A percentile compares a stretch with the other conserved stretches of the same genome.
phyloP scores from a whole-genome alignment of 805 yeast genomes.

The Suhomyces faveliae region DNA sequence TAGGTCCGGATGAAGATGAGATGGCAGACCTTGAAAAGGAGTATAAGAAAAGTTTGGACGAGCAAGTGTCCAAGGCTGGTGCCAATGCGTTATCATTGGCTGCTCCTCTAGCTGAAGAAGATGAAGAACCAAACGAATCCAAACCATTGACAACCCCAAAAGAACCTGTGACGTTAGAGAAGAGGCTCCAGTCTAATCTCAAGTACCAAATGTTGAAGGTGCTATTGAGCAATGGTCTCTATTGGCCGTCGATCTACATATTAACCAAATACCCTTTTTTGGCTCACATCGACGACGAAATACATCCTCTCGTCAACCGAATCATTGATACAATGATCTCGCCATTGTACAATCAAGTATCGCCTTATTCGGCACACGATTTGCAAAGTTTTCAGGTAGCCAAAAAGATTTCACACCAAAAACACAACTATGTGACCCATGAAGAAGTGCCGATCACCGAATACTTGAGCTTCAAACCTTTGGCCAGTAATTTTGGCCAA shows the following conservation, averaged over 20 bases:
- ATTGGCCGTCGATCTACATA: conserved; percentile 59
- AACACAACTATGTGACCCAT: conserved; percentile 24
- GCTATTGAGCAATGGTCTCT: conserved; percentile 57
- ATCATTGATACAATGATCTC: conserved; percentile 48
- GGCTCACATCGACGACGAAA: conserved; percentile 50
- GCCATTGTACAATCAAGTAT: conserved; percentile 42
- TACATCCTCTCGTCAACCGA: conserved; percentile 48
- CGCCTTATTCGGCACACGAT: conserved; percentile 20
- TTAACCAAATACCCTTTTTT: conserved; percentile 62
- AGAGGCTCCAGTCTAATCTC: conserved; percentile 20
- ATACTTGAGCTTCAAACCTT: conserved; percentile 33
- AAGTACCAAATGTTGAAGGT: conserved; percentile 46
- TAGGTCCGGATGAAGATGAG: conserved; percentile 52
- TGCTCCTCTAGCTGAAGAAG: conserved; percentile 71
- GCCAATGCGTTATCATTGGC: conserved; percentile 86
- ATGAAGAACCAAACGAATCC: conserved; percentile 1
- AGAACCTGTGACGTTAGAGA: conserved; percentile 11
- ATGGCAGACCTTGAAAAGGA: conserved; percentile 43
- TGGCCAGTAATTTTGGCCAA: conserved; percentile 18
- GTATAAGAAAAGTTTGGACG: conserved; percentile 49
- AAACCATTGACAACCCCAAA: not conserved
- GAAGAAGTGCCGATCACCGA: conserved; percentile 22
- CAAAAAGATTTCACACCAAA: conserved; percentile 21
- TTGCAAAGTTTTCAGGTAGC: conserved; percentile 20
- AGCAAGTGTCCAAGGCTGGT: conserved; percentile 57